Percentiles rank a stretch among this genome's conserved stretches.
Evolutionary conservation across 1,284 basidiomycete genomes (phyloP).

Genomic region (Ganoderma lingzhi): DNA sequence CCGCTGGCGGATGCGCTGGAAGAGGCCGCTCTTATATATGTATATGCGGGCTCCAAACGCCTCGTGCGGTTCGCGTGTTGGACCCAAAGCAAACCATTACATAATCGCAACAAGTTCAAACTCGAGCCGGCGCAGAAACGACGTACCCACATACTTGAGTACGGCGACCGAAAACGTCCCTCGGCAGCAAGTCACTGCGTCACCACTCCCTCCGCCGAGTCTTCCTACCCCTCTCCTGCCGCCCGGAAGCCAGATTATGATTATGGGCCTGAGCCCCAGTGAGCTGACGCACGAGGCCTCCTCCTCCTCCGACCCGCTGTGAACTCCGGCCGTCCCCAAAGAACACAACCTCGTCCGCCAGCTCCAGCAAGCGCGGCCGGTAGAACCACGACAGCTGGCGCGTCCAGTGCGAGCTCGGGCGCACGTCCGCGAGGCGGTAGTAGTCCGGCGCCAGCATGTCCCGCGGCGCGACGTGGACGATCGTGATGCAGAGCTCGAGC

Average conservation of each 20-base stretch:
- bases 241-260: too few species aligned
- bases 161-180: too few species aligned
- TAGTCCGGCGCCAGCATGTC: not conserved
- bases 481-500: not conserved
- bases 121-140: not conserved
- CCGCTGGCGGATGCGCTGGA: not conserved
- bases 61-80: not conserved
- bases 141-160: too few species aligned
- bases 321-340: not conserved
- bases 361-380: not conserved
- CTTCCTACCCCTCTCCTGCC: not conserved
- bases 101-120: not conserved
- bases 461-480: not conserved
- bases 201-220: not conserved
- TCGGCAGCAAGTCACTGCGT: not conserved
- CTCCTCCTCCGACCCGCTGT: not conserved
- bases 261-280: not conserved
- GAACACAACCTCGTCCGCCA: not conserved
- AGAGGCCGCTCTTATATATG: not conserved
- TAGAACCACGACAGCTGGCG: slow-evolving; percentile 1
- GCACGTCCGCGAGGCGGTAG: not conserved
- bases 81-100: not conserved
- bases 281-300: not conserved
- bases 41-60: not conserved
- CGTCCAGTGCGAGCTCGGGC: not conserved